Conservation (phyloP, 345 rosid species). For the Arabidopsis thaliana region DNA sequence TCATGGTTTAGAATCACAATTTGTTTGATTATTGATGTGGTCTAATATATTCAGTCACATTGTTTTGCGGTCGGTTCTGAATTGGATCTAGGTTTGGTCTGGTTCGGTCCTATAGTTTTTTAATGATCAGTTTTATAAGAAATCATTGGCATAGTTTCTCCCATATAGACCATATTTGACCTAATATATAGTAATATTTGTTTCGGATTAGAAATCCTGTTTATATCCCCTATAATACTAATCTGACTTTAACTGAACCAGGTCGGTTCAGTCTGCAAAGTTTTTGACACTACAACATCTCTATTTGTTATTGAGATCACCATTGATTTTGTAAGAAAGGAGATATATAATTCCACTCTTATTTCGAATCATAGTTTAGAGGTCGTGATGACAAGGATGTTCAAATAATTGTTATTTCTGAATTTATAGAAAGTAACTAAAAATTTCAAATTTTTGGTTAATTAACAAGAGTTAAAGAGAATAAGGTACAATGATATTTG, state of each 20-base stretch:
- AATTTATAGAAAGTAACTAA: conserved; percentile 17
- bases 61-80: not conserved
- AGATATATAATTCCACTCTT: not conserved
- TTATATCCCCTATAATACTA: not conserved
- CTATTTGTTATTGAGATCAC: not conserved
- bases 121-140: not conserved
- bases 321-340: not conserved
- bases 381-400: not conserved
- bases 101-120: not conserved
- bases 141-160: not conserved
- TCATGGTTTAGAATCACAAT: not conserved
- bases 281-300: not conserved
- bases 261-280: conserved; percentile 2
- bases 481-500: not conserved
- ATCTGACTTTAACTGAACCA: not conserved
- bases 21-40: not conserved
- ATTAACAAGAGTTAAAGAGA: not conserved
- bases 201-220: not conserved
- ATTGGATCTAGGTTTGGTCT: conserved; percentile 1
- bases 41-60: not conserved
- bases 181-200: not conserved
- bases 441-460: not conserved
- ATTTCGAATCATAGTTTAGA: not conserved
- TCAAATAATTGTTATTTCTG: not conserved
- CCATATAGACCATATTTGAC: not conserved